Evolutionary conservation across 768 basidiomycete species (phyloP), one percentile per base, ranked within the genome.

Genomic region (Suillus discolor): DNA sequence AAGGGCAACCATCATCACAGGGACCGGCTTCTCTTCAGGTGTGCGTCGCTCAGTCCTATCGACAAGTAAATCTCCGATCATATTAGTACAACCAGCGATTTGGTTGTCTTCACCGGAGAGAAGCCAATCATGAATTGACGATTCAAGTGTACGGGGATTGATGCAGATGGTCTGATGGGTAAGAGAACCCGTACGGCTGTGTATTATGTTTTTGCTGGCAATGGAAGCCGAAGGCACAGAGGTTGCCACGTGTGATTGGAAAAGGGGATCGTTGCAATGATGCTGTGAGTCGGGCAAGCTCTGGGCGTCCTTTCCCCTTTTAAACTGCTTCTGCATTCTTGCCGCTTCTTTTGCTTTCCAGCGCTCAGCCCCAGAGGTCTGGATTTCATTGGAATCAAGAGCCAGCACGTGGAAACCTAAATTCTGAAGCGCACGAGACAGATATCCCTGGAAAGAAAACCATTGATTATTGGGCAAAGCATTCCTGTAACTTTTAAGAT

Each of bases 1-100:
- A 42, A 93, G 80, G 20, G 87, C 91, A 38, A 91, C 84, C 51
- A 92, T 77, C 34, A 90, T 75, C 11, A 91, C 82, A 1, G 87
- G 87, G 28, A 73, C 61, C 5, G 74, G 67, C 7, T 62, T 28
- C 20, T 34, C 36, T 12, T 41, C 18, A 20, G 18, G 8, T 28
- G 25, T 28, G 25, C 41, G 16, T 20, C 3, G 59, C 39, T 42
- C 59, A 18, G 23, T 18, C 15, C 45, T n/a, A 13, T 41, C 34
- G 57, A 45, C 36, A 54, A 8, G 59, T 3, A 28, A 20, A 28
- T 42, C 59, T 41, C 59, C 59, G 38, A 42, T 42, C 39, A 42
- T 12, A 25, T 23, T 8, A 28, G 23, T 25, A 36, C 41, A 38
- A 20, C 63, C 61, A 31, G 31, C n/a, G 5, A 12, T 20, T 36